These are phyloP conservation scores for Ustilago tritici DNA, from an alignment of 1,284 basidiomycete species.

Conservation along the genomic window DNA sequence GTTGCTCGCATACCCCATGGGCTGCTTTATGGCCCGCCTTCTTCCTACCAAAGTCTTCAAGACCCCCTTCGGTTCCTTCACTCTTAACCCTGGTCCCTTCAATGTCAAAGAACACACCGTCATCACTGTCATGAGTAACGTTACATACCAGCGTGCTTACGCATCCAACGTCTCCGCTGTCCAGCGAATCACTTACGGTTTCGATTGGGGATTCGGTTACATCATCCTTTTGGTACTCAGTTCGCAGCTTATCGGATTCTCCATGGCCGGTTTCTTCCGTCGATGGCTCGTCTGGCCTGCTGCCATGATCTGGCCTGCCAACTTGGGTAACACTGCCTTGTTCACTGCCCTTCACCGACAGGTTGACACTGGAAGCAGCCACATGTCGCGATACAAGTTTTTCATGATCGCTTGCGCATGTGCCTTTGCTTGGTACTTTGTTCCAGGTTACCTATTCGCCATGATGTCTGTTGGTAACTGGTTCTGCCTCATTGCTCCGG, in stretches of 20 bases:
- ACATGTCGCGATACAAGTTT: conserved; percentile 71
- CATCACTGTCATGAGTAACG: conserved; percentile 70
- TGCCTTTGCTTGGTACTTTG: conserved; percentile 59
- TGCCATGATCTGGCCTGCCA: conserved; percentile 66
- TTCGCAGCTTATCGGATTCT: conserved; percentile 70
- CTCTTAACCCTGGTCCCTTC: conserved; percentile 66
- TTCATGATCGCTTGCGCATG: conserved; percentile 52
- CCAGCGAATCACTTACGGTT: conserved; percentile 48
- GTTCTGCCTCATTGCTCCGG: conserved; percentile 61
- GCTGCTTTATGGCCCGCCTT: conserved; percentile 45
- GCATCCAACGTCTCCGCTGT: conserved; percentile 68
- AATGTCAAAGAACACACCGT: conserved; percentile 66
- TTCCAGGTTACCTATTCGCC: conserved; percentile 64
- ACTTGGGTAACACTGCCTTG: conserved; percentile 58
- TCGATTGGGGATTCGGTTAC: conserved; percentile 70
- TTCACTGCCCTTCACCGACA: conserved; percentile 61
- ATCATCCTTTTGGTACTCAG: conserved; percentile 71
- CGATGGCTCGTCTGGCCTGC: conserved; percentile 63
- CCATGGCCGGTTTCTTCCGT: conserved; percentile 61
- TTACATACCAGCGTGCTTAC: conserved; percentile 70
- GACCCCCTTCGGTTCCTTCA: conserved; percentile 51
- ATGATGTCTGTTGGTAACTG: conserved; percentile 60
- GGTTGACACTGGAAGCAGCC: conserved; percentile 41
- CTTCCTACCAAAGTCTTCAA: conserved; percentile 55
- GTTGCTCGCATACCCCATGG: conserved; percentile 60